Evolutionary conservation across 352 stramenopile genomes (phyloP).

Genomic region (Phytophthora cactorum): DNA sequence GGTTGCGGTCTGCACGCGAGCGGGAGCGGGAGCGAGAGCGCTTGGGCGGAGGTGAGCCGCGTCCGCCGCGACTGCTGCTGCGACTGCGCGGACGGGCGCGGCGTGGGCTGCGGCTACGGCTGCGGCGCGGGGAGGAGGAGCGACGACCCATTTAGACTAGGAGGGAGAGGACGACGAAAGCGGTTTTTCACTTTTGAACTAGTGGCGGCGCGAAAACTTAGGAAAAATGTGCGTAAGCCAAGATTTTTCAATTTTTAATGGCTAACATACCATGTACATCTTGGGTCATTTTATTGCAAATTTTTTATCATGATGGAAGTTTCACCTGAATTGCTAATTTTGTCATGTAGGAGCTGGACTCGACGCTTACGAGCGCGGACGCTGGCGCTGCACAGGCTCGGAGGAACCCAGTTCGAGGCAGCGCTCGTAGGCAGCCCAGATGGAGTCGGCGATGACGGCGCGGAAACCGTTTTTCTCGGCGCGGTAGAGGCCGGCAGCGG

Average conservation of each 20-base stretch:
- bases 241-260: not conserved
- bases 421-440: conserved; percentile 96
- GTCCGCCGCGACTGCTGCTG: conserved; percentile 41
- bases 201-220: not conserved
- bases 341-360: not conserved
- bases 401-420: conserved; percentile 93
- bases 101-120: conserved; percentile 45
- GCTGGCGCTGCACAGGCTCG: conserved; percentile 69
- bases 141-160: conserved; percentile 42
- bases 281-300: not conserved
- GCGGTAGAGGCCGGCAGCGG: conserved; percentile 93
- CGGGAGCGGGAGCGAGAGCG: conserved; percentile 49
- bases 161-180: not conserved
- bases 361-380: conserved; percentile 55
- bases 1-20: conserved; percentile 33
- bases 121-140: conserved; percentile 56
- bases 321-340: too few species aligned
- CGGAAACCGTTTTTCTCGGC: conserved; percentile 96
- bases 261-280: not conserved
- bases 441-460: conserved; percentile 93
- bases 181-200: conserved; percentile 12
- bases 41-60: conserved; percentile 27
- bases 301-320: not conserved
- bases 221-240: too few species aligned
- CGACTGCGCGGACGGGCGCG: conserved; percentile 39